phyloP scores from a whole-genome alignment of 441 rosid genomes.

The Manihot esculenta region DNA sequence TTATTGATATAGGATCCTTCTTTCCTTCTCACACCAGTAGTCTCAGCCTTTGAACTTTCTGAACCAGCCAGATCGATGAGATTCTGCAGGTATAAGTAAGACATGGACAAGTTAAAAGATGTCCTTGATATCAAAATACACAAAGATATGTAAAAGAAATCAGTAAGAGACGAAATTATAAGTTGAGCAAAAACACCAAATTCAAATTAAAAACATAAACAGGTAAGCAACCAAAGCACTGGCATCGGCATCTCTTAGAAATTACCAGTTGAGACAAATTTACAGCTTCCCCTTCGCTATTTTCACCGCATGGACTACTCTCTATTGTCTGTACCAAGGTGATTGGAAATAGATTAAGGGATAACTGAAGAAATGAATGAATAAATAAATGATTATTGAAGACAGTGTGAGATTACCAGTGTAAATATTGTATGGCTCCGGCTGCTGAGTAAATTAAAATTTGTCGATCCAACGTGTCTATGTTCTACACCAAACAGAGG shows the following conservation, averaged over 20 bases:
- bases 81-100: constrained; percentile 77
- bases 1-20: constrained; percentile 99
- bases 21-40: constrained; percentile 87
- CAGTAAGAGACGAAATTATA: neutral
- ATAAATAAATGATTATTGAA: neutral
- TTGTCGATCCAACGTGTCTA: constrained; percentile 98
- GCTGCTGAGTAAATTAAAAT: constrained; percentile 96
- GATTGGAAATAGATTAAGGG: constrained; percentile 16
- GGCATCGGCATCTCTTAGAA: too few species aligned
- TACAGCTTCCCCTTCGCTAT: constrained; percentile 84
- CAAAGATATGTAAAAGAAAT: neutral
- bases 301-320: constrained; percentile 83
- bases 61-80: constrained; percentile 99
- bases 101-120: constrained; percentile 37
- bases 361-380: constrained; percentile 5
- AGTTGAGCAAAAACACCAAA: constrained; percentile 2
- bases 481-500: constrained; percentile 64
- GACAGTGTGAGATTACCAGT: constrained; percentile 51
- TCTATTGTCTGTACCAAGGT: constrained; percentile 71
- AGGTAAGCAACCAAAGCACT: too few species aligned
- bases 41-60: constrained; percentile 98
- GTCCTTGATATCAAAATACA: constrained; percentile 1
- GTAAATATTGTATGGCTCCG: constrained; percentile 99
- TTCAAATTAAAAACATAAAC: constrained; percentile 12
- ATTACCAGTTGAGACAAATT: constrained; percentile 90